phyloP scores from a whole-genome alignment of 129 eudicot species.

The Flaveria trinervia region DNA sequence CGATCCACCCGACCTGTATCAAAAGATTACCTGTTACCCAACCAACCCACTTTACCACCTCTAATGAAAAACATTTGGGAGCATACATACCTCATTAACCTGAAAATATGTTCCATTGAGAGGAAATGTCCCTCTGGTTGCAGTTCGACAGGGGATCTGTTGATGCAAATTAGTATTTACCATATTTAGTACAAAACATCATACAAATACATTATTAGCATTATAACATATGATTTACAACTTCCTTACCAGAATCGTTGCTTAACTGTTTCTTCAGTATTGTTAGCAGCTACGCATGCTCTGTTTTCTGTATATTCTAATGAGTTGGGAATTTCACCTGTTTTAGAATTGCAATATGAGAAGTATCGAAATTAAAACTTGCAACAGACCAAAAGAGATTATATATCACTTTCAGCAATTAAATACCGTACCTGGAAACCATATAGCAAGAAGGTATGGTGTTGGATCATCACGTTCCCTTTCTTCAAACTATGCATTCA shows the following conservation, averaged over 20 bases:
- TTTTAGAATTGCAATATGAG: conserved; percentile 13
- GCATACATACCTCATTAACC: conserved; percentile 60
- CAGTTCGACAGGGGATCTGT: conserved; percentile 67
- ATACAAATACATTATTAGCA: not conserved
- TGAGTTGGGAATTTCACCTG: conserved; percentile 31
- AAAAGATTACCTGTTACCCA: not conserved
- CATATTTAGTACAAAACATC: not conserved
- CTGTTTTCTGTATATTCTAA: conserved; percentile 22
- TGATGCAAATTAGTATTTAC: not conserved
- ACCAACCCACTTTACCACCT: not conserved
- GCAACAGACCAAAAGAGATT: conserved; percentile 9
- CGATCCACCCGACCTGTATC: not conserved
- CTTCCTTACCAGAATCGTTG: conserved; percentile 69
- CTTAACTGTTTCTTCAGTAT: conserved; percentile 44
- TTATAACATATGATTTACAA: not conserved
- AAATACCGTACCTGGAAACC: conserved; percentile 50
- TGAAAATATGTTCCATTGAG: conserved; percentile 85
- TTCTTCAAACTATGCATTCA: conserved; percentile 40
- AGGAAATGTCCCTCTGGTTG: conserved; percentile 60
- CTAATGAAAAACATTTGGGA: conserved; percentile 1
- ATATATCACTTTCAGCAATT: conserved; percentile 3
- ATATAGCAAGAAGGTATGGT: conserved; percentile 65
- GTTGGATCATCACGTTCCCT: conserved; percentile 51
- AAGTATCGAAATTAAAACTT: not conserved
- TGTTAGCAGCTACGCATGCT: conserved; percentile 16